Conservation (phyloP, 2,329 filamentous ascomycete genomes). For the Paraphoma sp. region DNA sequence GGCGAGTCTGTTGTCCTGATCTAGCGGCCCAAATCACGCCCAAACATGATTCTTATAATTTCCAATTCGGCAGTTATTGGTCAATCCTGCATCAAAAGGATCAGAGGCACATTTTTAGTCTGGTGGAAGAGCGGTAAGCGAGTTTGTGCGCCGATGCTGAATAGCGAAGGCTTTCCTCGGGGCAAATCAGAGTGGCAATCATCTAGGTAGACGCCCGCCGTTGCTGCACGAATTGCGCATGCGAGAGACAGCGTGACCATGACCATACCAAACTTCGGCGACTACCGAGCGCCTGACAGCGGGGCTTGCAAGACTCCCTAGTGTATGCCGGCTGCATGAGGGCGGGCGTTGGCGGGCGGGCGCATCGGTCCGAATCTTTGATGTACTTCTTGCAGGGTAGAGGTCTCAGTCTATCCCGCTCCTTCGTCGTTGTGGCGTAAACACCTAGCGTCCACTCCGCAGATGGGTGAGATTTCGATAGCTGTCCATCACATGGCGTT, state of each 20-base stretch:
- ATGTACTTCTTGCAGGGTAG: conserved; percentile 12
- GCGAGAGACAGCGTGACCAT: conserved; percentile 36
- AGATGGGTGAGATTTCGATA: conserved; percentile 25
- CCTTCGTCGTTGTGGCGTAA: conserved; percentile 24
- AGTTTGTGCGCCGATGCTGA: conserved; percentile 20
- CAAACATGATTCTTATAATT: conserved; percentile 16
- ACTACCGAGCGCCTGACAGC: conserved; percentile 17
- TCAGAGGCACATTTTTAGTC: not conserved
- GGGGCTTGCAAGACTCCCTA: conserved; percentile 16
- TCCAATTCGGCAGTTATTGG: conserved; percentile 4
- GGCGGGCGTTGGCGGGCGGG: conserved; percentile 23
- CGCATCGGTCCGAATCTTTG: conserved; percentile 27
- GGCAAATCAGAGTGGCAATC: conserved; percentile 30
- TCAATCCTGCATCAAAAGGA: not conserved
- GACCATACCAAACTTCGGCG: conserved; percentile 30
- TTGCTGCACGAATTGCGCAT: conserved; percentile 29
- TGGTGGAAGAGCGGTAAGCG: conserved; percentile 20
- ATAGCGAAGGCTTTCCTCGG: conserved; percentile 16
- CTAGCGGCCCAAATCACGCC: conserved; percentile 9
- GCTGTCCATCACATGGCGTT: conserved; percentile 31
- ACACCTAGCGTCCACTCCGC: conserved; percentile 19
- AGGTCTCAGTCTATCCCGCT: conserved; percentile 22
- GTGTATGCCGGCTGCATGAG: conserved; percentile 24
- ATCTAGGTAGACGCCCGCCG: conserved; percentile 18
- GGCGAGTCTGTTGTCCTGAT: not conserved